Evolutionary conservation across 192 early-diverging fungal species (phyloP), one percentile per base, ranked within the genome.

Genomic region (Bifiguratus adelaidae): DNA sequence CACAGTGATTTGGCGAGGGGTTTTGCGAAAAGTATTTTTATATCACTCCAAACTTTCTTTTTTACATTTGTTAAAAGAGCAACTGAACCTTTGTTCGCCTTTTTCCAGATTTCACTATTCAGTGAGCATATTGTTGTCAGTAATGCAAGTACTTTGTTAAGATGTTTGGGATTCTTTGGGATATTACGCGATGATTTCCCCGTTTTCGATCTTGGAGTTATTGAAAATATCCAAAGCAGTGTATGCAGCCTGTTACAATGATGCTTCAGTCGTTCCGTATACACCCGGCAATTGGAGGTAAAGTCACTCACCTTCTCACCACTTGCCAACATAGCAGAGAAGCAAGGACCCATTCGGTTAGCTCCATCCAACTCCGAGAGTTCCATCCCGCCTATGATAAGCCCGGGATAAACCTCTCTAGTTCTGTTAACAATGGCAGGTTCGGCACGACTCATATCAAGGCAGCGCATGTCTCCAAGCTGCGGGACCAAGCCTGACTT

Each of bases 271-370:
- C n/a, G n/a, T n/a, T n/a, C n/a, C n/a, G n/a, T n/a, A n/a, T n/a
- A n/a, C n/a, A n/a, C n/a, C n/a, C n/a, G n/a, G n/a, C n/a, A n/a
- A n/a, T n/a, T n/a, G n/a, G n/a, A n/a, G n/a, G n/a, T n/a, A n/a
- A n/a, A n/a, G n/a, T n/a, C n/a, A n/a, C n/a, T n/a, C n/a, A n/a
- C 82, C 70, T 85, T 85, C 51, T 71, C 67, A 19, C 82, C 82
- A 44, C 68, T 72, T 6, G 71, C 55, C 48, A 85, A 63, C 82
- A 85, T 85, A 15, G 79, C 79, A 47, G 68, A 64, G 51, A 65
- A 68, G 22, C 55, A 57, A 21, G 63, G 63, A 26, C 69, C 82
- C 82, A 85, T 85, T 30, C 82, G 77, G 38, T 74, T 65, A 48
- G 66, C 63, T 21, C 82, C 82, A 58, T 75, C 77, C 30, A 79